phyloP scores from a whole-genome alignment of 2,329 filamentous ascomycete genomes.

The Leptographium radiaticola region DNA sequence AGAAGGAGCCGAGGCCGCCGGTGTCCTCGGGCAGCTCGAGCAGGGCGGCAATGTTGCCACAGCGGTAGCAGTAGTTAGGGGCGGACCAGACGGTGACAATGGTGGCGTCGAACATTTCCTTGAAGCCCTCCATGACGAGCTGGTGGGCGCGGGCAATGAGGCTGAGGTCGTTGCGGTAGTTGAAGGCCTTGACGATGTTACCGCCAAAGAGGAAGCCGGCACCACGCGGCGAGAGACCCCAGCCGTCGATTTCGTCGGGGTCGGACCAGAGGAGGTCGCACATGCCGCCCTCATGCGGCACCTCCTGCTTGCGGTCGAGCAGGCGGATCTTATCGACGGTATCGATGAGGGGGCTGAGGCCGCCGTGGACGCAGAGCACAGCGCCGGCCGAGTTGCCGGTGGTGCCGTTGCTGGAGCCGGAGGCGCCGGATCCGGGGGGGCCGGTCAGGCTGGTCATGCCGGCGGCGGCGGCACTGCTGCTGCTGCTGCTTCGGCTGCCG shows the following conservation, averaged over 20 bases:
- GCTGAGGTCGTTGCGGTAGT: slow-evolving; percentile 82
- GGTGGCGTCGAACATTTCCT: slow-evolving; percentile 93
- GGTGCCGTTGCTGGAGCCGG: slow-evolving; percentile 51
- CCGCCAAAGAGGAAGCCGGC: slow-evolving; percentile 92
- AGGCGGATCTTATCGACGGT: slow-evolving; percentile 91
- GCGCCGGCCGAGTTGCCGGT: slow-evolving; percentile 62
- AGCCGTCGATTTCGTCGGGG: slow-evolving; percentile 94
- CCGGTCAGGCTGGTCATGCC: slow-evolving; percentile 28
- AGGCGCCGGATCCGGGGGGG: slow-evolving; percentile 67
- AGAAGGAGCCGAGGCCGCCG: slow-evolving; percentile 56
- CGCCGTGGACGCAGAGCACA: slow-evolving; percentile 90
- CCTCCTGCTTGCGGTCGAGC: slow-evolving; percentile 93
- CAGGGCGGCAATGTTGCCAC: slow-evolving; percentile 90
- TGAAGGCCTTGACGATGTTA: slow-evolving; percentile 93
- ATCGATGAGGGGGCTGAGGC: slow-evolving; percentile 81
- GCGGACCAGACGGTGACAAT: slow-evolving; percentile 99
- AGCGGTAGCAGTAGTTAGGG: slow-evolving; percentile 93
- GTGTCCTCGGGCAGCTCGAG: slow-evolving; percentile 84
- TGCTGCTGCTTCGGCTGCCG: slow-evolving; percentile 1
- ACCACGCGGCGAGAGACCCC: slow-evolving; percentile 86
- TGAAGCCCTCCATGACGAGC: slow-evolving; percentile 98
- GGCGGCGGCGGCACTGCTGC: slow-evolving; percentile 7
- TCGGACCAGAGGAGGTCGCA: slow-evolving; percentile 97
- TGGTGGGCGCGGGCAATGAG: slow-evolving; percentile 92
- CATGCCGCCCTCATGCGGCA: slow-evolving; percentile 97